Evolutionary conservation across 1,139 yeast species (phyloP), one percentile per base, ranked within the genome.

Genomic region (Candida tunisiensis): DNA sequence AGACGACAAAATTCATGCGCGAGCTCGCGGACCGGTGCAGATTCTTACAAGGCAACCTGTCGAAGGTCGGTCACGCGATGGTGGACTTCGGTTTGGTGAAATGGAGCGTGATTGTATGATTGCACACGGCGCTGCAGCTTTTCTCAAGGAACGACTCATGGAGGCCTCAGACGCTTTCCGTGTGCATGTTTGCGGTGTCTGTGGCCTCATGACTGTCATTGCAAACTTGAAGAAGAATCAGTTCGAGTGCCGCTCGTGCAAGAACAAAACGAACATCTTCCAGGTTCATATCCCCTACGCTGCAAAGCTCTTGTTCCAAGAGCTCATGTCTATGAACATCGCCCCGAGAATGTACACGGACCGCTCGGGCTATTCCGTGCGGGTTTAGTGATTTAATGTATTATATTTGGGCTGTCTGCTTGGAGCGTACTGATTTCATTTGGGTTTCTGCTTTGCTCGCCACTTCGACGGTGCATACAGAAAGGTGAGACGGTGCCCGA

Each of bases 91-190:
- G 58, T 91, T 88, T 69, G 99, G 99, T 50, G 99, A 88, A 60
- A 88, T 88, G 99, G 99, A 88, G 59, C 82, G 98, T 64, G 98
- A 91, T 65, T 88, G 98, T 77, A 88, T 91, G 93, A 88, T 88
- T 65, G 98, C 98, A 4, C 96, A 88, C 53, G 98, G 98, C 52
- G 96, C 95, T 3, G 95, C 98, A 2, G 92, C 95, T 6, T 88
- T 88, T 62, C 67, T 88, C 57, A 82, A 85, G 57, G 99, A 88
- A 58, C 70, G 99, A 53, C 65, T 88, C 53, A 85, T 88, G 95
- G 98, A 88, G 55, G 95, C 95, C 3, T 83, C 96, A 0, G 99
- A 88, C 61, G 95, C 96, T 3, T 88, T 88, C 62, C 70, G 96
- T 55, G 96, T 91, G 24, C 98, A 91, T 51, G 77, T 91, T 18